Base-by-base conservation (phyloP, 2,329 filamentous ascomycete genomes). In the Fusarium cyanostomum region DNA sequence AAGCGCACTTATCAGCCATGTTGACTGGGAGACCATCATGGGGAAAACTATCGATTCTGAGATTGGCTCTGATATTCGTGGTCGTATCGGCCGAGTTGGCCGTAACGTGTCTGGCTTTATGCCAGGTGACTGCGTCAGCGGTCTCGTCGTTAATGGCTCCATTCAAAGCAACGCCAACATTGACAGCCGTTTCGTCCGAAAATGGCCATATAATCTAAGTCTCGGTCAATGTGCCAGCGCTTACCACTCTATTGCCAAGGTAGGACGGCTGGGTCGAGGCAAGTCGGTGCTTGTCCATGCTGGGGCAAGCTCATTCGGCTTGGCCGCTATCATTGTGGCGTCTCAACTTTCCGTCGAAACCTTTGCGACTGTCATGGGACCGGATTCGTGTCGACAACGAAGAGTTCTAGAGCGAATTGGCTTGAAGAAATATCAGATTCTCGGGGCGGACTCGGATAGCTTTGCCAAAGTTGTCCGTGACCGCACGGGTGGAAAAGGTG, bases 241-340 rank as follows among this genome's bases (percentile, higher is more conserved):
- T 1, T 76, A 77, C 52, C 78, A 84, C 53, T 77, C 75, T 3
- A 69, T 86, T 7, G 24, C 69, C 3, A 65, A 72, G 21, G 31
- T 74, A n/a, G 76, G 75, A 26, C 70, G 74, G 33, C 48, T 71
- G 15, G 44, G 50, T 7, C 38, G 34, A n/a, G 66, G 67, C 4
- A 68, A 74, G 8, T 74, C 62, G 3, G 73, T 83, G 5, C 72
- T 85, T 5, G 72, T 85, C 15, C 79, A 82, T 48, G 74, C 75
- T 9, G 82, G 77, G 4, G 76, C 79, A 5, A 79, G 80, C 43
- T 73, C 75, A 0, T 72, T 79, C 16, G 82, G 82, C 1, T 74
- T 80, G 33, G 78, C 78, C 9, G 81, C 80, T 3, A 64, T 84
- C 3, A 73, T 76, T 10, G 59, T 84, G 3, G 79, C 79, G 21